Evolutionary conservation across 2,329 filamentous ascomycete genomes (phyloP), one percentile per base, ranked within the genome.

Genomic region (Phialophora chinensis): DNA sequence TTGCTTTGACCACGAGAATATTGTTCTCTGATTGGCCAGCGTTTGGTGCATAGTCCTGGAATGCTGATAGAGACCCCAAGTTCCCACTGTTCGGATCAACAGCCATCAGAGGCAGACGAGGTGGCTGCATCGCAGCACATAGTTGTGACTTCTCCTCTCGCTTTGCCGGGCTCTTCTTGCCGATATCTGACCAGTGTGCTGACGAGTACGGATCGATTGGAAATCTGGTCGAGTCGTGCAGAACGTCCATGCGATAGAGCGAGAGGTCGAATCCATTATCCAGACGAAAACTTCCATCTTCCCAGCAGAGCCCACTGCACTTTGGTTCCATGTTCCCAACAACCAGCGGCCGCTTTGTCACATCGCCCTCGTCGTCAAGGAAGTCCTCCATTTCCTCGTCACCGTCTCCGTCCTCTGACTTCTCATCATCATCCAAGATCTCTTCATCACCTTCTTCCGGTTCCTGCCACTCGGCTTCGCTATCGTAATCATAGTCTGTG

Each of bases 311-410:
- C 0, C 94, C 95, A 3, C 88, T 92, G 75, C 86, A 91, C 50
- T 90, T 82, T 0, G 93, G 92, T 74, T 93, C 87, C 73, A 96
- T 84, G 70, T 91, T 88, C 33, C 88, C 87, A 35, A 82, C 86
- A 73, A 86, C 80, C 6, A 85, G 77, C 79, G 89, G 78, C 76
- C 86, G 81, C 82, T 86, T 85, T 77, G 83, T 70, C 79, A 82
- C 75, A 77, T 95, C 91, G 61, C 96, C 91, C 5, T 91, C 91
- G 73, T 96, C 92, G 72, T 97, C 93, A 1, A 97, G 82, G 74
- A 97, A 97, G 20, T 88, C 93, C 3, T 92, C 91, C 88, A 97
- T 90, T 66, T 96, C 93, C 69, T 91, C 90, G 17, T 91, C 90
- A n/a, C 88, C 90, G 11, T 87, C 87, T 4, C 86, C 84, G 62